Conservation (phyloP, 345 rosid genomes). For the Viola odorata region DNA sequence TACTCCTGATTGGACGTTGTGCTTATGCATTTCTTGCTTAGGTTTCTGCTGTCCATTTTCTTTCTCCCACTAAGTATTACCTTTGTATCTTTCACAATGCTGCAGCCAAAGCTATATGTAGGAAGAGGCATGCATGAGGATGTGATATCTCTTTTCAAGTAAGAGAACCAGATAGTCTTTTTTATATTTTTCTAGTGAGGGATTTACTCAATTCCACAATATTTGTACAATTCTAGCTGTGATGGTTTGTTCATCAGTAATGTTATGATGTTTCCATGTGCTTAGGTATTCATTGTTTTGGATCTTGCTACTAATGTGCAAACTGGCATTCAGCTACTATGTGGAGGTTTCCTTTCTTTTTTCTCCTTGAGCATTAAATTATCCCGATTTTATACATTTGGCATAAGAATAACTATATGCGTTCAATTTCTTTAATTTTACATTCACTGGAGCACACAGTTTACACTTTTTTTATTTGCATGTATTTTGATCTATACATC, state of each 20-base stretch:
- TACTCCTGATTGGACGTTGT: not conserved
- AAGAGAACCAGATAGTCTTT: conserved; percentile 23
- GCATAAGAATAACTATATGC: not conserved
- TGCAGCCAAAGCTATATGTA: conserved; percentile 86
- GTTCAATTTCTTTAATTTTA: no score
- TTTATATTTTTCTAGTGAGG: not conserved
- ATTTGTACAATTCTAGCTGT: no score
- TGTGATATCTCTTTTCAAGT: conserved; percentile 78
- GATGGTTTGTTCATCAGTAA: no score
- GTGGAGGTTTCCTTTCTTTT: conserved; percentile 57
- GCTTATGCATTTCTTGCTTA: not conserved
- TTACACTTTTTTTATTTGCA: no score
- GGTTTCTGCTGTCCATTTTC: not conserved
- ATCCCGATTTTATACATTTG: not conserved
- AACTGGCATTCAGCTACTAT: conserved; percentile 96
- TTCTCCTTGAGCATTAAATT: conserved; percentile 16
- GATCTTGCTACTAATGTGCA: conserved; percentile 83
- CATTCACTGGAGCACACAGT: no score
- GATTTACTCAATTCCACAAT: no score
- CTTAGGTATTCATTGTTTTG: conserved; percentile 90
- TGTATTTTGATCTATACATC: no score
- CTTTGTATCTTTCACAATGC: conserved; percentile 1
- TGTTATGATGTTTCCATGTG: conserved; percentile 11
- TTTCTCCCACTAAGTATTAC: not conserved
- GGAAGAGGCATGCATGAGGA: conserved; percentile 99